Conservation (phyloP, 2,329 filamentous ascomycete species). For the Penicillium sp. region DNA sequence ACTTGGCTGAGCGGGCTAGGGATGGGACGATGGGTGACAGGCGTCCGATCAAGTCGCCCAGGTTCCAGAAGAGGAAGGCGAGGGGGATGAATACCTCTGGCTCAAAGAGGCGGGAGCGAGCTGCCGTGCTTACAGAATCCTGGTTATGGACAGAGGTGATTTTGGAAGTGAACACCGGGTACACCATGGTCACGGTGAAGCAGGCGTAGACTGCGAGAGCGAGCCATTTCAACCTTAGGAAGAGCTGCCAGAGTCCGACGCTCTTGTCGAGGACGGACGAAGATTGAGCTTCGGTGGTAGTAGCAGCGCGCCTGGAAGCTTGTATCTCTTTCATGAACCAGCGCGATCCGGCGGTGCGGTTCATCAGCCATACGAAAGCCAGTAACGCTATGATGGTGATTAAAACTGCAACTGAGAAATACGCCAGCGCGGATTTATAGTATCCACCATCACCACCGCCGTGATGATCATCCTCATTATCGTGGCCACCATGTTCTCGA, state of each 20-base stretch:
- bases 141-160: slow-evolving; percentile 50
- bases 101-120: slow-evolving; percentile 55
- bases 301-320: slow-evolving; percentile 9
- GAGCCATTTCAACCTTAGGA: slow-evolving; percentile 74
- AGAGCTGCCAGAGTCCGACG: slow-evolving; percentile 62
- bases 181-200: slow-evolving; percentile 87
- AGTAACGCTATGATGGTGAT: slow-evolving; percentile 68
- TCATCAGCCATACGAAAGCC: slow-evolving; percentile 70
- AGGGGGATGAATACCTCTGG: slow-evolving; percentile 81
- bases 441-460: slow-evolving; percentile 33
- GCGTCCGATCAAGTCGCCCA: slow-evolving; percentile 77
- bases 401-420: slow-evolving; percentile 81
- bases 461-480: slow-evolving; percentile 35
- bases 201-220: slow-evolving; percentile 73
- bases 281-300: neutral
- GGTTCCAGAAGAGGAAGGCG: slow-evolving; percentile 89
- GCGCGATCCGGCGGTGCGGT: slow-evolving; percentile 34
- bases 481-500: slow-evolving; percentile 18
- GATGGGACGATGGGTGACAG: slow-evolving; percentile 59
- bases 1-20: slow-evolving; percentile 52
- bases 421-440: slow-evolving; percentile 74
- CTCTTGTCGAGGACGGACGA: slow-evolving; percentile 34
- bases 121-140: slow-evolving; percentile 15
- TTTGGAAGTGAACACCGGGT: slow-evolving; percentile 82
- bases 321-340: slow-evolving; percentile 15